These are phyloP conservation scores for Pistacia vera DNA, from an alignment of 345 rosid species.

Conservation along the genomic window DNA sequence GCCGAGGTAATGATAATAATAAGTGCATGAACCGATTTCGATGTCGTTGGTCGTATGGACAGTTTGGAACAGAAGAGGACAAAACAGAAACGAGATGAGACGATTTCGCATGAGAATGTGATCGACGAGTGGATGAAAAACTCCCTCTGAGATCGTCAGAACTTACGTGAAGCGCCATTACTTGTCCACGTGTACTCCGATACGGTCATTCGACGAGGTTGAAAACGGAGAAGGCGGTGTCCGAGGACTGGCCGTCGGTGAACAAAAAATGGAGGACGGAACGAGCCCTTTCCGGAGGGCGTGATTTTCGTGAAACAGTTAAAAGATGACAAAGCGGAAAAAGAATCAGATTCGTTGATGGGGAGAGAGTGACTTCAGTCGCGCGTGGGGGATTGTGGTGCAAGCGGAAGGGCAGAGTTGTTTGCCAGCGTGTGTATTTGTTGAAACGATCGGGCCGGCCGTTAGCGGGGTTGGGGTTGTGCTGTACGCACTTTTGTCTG, in stretches of 20 bases:
- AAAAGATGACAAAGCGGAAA: slow-evolving; percentile 28
- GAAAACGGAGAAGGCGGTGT: slow-evolving; percentile 46
- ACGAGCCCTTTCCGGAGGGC: slow-evolving; percentile 67
- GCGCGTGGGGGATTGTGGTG: slow-evolving; percentile 81
- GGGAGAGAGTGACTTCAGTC: too few species aligned
- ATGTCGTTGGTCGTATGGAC: slow-evolving; percentile 16
- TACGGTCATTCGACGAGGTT: slow-evolving; percentile 26
- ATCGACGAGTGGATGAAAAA: slow-evolving; percentile 73
- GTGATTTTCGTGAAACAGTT: slow-evolving; percentile 74
- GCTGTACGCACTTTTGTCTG: slow-evolving; percentile 78
- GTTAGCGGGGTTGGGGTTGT: too few species aligned
- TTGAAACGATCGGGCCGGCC: slow-evolving; percentile 51
- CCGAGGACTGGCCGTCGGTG: slow-evolving; percentile 49
- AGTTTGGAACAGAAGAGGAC: slow-evolving; percentile 1
- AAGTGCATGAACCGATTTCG: slow-evolving; percentile 9
- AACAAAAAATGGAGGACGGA: slow-evolving; percentile 50
- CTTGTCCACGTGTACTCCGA: slow-evolving; percentile 62
- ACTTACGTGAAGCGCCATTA: slow-evolving; percentile 60
- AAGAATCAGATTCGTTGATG: too few species aligned
- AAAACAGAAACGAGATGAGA: neutral
- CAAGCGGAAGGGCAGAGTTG: slow-evolving; percentile 58
- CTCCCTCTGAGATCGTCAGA: slow-evolving; percentile 74
- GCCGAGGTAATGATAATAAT: neutral
- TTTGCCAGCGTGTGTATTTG: slow-evolving; percentile 65
- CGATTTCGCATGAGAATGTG: slow-evolving; percentile 35